Base-by-base conservation (phyloP, 1,284 basidiomycete genomes). In the Albatrellus sp. region DNA sequence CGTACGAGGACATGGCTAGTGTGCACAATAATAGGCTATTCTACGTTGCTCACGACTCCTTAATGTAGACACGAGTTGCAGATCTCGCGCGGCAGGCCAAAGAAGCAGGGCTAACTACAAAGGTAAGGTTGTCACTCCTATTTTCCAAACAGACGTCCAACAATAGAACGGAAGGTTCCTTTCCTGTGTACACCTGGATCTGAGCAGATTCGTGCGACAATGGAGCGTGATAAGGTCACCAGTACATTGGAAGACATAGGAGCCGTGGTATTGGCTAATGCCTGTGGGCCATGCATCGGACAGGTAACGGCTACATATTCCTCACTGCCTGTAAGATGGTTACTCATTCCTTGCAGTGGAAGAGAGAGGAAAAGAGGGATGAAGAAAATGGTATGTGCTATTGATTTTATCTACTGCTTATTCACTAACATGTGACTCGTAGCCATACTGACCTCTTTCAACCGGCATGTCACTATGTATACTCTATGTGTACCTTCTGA, bases 201-300 rank as follows among this genome's bases (percentile, higher is more conserved):
- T 37, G 96, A 99, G 60, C 88, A 96, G 61, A 97, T 99, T 55
- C 80, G 96, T 43, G 96, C 96, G 2, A 99, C 96, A 0, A 91
- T 98, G 65, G 92, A 97, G 64, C 80, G 94, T 33, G 96, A 99
- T 58, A 75, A 85, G 24, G 76, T 98, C 44, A 92, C 90, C 29
- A 68, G 74, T 20, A 74, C 75, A 37, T 68, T 98, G 33, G 75
- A 93, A 60, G 78, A 80, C 52, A 88, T 97, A 41, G 94, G 94
- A 29, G 93, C 81, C 5, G 75, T 84, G 34, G 94, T 99, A 12
- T 71, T 99, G 29, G 94, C 96, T 11, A 99, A 99, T 61, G 96
- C 96, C 1, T 98, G 96, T 56, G 96, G 96, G 44, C 96, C 96
- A 29, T 99, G 96, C 62, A 98, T 98, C 55, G 96, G 96, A 34